Base-by-base conservation (phyloP, 2,329 filamentous ascomycete genomes). In the Verticillium nubilum region DNA sequence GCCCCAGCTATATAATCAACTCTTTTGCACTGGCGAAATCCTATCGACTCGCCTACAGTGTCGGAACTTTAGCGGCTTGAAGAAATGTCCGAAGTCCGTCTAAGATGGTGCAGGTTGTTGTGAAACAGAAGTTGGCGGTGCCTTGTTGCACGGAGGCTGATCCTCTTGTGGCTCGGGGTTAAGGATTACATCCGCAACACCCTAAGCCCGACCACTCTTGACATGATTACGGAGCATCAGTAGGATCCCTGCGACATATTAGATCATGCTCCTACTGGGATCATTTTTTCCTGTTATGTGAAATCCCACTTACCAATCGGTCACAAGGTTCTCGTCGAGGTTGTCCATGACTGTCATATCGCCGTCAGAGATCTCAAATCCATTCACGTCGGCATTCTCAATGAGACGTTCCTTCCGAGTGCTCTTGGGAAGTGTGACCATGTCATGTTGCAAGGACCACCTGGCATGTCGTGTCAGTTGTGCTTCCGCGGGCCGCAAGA, bases 381-480 rank as follows among this genome's bases (percentile, higher is more conserved):
- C 74, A 2, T 79, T 81, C 13, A 92, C 78, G 37, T 84, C 72
- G 3, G 79, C 84, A 69, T 92, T 93, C 68, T 86, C 83, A 4
- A 82, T 65, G 59, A 92, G 86, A 27, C 89, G 80, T 55, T 83
- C 80, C 67, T 78, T 78, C 60, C 77, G 83, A 25, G 82, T 78
- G 69, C 88, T 91, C 80, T 95, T 93, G 4, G 90, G 90, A 62
- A 93, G 74, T 4, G 88, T 86, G 52, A 92, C 83, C 66, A 87
- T 87, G 35, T 84, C 86, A 68, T 92, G 84, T 71, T 95, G 90
- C 63, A 94, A 73, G 58, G 85, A 88, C 91, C 91, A 95, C 59
- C 89, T 83, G 53, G 1, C 4, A 2, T 7, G 19, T 12, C 10
- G 2, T 23, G 42, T 50, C 9, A 56, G 54, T 5, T n/a, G n/a